A percentile compares a stretch with the other conserved stretches of the same genome.
These are phyloP conservation scores for Aspergillus sp. DNA, from an alignment of 2,329 filamentous ascomycete species.

Conservation along the genomic window DNA sequence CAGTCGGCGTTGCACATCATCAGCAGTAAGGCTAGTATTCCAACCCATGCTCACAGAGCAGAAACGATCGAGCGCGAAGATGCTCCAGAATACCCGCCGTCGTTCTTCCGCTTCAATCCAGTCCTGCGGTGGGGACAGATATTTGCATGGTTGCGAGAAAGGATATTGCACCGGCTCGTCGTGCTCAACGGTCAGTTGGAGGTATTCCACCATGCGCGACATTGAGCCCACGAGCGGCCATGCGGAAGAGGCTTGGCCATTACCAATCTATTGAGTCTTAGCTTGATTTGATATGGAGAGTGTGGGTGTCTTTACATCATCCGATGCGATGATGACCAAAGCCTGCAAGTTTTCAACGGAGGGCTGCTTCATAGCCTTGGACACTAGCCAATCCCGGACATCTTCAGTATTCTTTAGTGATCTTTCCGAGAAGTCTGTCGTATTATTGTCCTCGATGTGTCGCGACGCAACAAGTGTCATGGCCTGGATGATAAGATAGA, in stretches of 20 bases:
- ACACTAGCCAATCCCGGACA: conserved; percentile 10
- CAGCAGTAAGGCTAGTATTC: conserved; percentile 37
- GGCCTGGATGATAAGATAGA: conserved; percentile 35
- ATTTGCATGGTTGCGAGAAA: conserved; percentile 26
- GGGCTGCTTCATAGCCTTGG: conserved; percentile 14
- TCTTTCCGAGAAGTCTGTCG: not conserved
- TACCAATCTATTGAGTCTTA: conserved; percentile 24
- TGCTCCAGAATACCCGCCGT: conserved; percentile 43
- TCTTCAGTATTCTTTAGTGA: not conserved
- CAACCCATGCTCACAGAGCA: conserved; percentile 37
- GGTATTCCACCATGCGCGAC: conserved; percentile 38
- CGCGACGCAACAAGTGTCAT: conserved; percentile 39
- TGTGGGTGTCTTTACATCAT: conserved; percentile 27
- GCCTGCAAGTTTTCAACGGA: conserved; percentile 28
- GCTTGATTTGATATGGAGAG: not conserved
- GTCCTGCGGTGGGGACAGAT: conserved; percentile 26
- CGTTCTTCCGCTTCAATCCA: conserved; percentile 42
- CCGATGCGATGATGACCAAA: conserved; percentile 35
- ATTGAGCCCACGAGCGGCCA: conserved; percentile 40
- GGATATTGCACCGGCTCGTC: conserved; percentile 24
- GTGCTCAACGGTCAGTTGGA: conserved; percentile 36
- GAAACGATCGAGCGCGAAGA: conserved; percentile 42
- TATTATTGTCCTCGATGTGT: conserved; percentile 22
- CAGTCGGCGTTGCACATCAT: conserved; percentile 38
- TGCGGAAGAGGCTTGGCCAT: conserved; percentile 28